Evolutionary conservation across 495 filamentous ascomycete species (phyloP), one percentile per base, ranked within the genome.

Genomic region (Daldinia bambusicola): DNA sequence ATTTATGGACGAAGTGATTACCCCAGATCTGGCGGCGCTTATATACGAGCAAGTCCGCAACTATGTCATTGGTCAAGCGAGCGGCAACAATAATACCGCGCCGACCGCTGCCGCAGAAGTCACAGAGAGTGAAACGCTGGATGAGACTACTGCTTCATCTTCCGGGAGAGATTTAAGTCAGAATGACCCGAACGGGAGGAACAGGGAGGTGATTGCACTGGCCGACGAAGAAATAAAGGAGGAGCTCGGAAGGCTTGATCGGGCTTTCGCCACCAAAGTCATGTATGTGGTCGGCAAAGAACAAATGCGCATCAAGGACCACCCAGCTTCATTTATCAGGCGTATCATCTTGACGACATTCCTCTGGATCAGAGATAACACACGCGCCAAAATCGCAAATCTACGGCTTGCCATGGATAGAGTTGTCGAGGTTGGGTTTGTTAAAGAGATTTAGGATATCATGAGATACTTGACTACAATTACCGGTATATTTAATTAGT

Each of bases 271-370:
- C n/a, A 82, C 82, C 31, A 88, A 90, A 69, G 83, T 90, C 34
- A 76, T 91, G 40, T 92, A 93, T 70, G 84, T 93, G 20, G 82
- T 92, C 14, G 91, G 91, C 14, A 93, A 93, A 75, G 90, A 92
- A 68, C 85, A 91, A 80, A 84, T 93, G 84, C 80, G 80, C 18
- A 83, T 92, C 67, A 79, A 78, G 53, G 43, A 64, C 6, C 79
- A 77, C 6, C 48, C 74, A 6, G 83, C 81, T 22, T 80, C 84
- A 31, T 72, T 84, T 37, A 55, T 81, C 34, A 79, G 89, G 12
- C 82, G 74, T 45, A 22, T 86, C 0, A 40, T 88, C 7, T 74
- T 93, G 57, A 79, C 76, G 48, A 76, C 82, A 0, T 93, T 92
- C 69, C 75, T 93, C 45, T 92, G 88, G 85, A 84, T 92, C 57